A percentile compares a stretch with the other conserved stretches of the same genome.
Evolutionary conservation across 192 early-diverging fungal genomes (phyloP).

Genomic region (Coemansia sp.): DNA sequence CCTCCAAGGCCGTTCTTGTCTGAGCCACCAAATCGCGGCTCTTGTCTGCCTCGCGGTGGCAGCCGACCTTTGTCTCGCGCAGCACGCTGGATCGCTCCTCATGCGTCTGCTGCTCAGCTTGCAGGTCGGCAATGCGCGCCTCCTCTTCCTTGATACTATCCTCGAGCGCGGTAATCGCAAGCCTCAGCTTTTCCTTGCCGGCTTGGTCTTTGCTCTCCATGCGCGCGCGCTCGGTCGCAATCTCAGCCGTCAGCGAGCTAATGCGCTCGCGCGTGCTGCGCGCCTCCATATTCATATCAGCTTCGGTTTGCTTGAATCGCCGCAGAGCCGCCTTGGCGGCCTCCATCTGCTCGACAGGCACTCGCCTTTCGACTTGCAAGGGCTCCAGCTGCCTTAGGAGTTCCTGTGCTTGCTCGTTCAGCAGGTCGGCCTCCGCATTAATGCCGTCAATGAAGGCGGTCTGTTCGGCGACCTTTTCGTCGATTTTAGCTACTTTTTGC

Average conservation of each 20-base stretch:
- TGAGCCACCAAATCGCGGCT: constrained; percentile 19
- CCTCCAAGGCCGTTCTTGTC: constrained; percentile 38
- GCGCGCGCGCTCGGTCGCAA: constrained; percentile 32
- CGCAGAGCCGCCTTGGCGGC: constrained; percentile 28
- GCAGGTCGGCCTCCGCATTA: constrained; percentile 34
- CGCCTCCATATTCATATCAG: constrained; percentile 52
- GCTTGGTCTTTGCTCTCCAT: constrained; percentile 41
- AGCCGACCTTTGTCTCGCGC: constrained; percentile 24
- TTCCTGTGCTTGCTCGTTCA: constrained; percentile 35
- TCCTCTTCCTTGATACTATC: constrained; percentile 33
- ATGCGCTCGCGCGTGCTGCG: constrained; percentile 47
- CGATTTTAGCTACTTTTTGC: constrained; percentile 42
- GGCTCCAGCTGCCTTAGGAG: constrained; percentile 29
- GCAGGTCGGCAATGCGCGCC: constrained; percentile 27
- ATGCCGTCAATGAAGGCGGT: constrained; percentile 47
- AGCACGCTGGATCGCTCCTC: constrained; percentile 31
- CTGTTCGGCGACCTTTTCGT: constrained; percentile 59
- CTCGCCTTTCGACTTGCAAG: constrained; percentile 24
- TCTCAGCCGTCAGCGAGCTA: constrained; percentile 30
- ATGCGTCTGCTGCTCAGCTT: constrained; percentile 31
- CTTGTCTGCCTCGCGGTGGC: constrained; percentile 16
- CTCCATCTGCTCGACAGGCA: constrained; percentile 18
- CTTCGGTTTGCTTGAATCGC: constrained; percentile 44
- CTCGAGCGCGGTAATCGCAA: constrained; percentile 25
- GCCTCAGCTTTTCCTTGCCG: constrained; percentile 24